A percentile compares a stretch with the other conserved stretches of the same genome.
phyloP scores from a whole-genome alignment of 768 basidiomycete species.

The Cyclocybe cylindracea region DNA sequence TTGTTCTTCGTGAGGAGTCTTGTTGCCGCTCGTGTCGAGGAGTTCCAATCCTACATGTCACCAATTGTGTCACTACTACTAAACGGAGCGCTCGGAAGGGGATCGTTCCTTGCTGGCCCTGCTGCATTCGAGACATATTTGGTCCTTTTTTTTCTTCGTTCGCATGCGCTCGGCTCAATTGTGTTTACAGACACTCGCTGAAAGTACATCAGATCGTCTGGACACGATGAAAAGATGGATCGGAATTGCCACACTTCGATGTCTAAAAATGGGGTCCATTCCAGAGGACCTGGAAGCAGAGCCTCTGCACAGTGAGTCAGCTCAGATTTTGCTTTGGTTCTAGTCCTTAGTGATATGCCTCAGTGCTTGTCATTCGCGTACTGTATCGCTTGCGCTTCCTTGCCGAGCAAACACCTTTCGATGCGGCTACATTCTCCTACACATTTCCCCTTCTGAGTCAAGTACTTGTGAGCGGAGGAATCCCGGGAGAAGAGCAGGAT shows the following conservation, averaged over 20 bases:
- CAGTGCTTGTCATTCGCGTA: slow-evolving; percentile 81
- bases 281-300: slow-evolving; percentile 77
- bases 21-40: slow-evolving; percentile 46
- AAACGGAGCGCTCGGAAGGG: slow-evolving; percentile 60
- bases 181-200: slow-evolving; percentile 41
- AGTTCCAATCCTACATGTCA: slow-evolving; percentile 59
- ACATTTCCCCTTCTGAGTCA: slow-evolving; percentile 71
- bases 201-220: slow-evolving; percentile 74
- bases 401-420: slow-evolving; percentile 80
- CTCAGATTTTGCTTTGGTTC: not conserved
- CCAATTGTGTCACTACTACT: slow-evolving; percentile 61
- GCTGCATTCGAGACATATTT: slow-evolving; percentile 77
- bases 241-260: slow-evolving; percentile 82
- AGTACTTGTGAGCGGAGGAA: slow-evolving; percentile 70
- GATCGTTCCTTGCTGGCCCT: slow-evolving; percentile 61
- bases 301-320: slow-evolving; percentile 55
- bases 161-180: not conserved
- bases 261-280: slow-evolving; percentile 61
- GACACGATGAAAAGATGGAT: slow-evolving; percentile 70
- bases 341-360: not conserved
- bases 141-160: slow-evolving; percentile 42
- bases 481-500: slow-evolving; percentile 66
- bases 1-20: slow-evolving; percentile 70
- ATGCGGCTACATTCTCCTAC: slow-evolving; percentile 85
- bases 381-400: slow-evolving; percentile 82